phyloP scores from a whole-genome alignment of 1,139 yeast genomes.

The Saccharomycopsis crataegensis region DNA sequence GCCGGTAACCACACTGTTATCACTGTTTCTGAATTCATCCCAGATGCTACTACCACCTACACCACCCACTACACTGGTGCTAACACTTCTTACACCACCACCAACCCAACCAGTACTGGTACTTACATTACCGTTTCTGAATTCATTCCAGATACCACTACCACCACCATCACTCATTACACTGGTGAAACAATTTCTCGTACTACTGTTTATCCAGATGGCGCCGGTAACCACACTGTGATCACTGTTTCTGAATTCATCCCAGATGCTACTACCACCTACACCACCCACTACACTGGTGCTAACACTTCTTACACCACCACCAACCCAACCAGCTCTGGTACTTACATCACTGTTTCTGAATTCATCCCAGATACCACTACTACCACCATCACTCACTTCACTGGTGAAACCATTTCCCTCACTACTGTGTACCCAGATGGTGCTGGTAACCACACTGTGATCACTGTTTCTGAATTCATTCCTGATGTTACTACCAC shows the following conservation, averaged over 20 bases:
- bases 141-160: background rate
- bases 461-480: conserved; percentile 6
- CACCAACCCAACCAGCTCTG: too few species aligned
- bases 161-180: too few species aligned
- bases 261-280: conserved; percentile 13
- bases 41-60: background rate
- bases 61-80: conserved; percentile 4
- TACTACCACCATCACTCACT: too few species aligned
- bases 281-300: conserved; percentile 9
- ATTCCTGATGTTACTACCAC: conserved; percentile 10
- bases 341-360: too few species aligned
- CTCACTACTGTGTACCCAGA: too few species aligned
- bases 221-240: conserved; percentile 1
- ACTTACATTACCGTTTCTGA: background rate
- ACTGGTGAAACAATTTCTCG: too few species aligned
- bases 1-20: background rate
- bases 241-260: conserved; percentile 7
- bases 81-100: conserved; percentile 2
- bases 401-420: too few species aligned
- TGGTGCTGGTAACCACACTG: too few species aligned
- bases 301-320: too few species aligned
- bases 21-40: background rate
- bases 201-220: conserved; percentile 3
- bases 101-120: background rate
- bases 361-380: too few species aligned